Evolutionary conservation across 2,329 filamentous ascomycete genomes (phyloP).

Genomic region (Fusarium miscanthi): DNA sequence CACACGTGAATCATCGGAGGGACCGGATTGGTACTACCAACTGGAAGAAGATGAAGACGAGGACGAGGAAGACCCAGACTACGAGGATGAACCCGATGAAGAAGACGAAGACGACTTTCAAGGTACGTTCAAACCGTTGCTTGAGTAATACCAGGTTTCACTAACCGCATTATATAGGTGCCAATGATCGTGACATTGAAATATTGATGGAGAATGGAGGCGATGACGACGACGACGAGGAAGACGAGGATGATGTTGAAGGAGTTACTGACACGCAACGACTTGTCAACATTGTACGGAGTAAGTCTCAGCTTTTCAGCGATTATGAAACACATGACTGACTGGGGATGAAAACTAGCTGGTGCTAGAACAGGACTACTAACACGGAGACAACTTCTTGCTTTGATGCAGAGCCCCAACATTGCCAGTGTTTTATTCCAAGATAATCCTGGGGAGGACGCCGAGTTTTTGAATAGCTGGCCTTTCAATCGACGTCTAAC

Average conservation of each 20-base stretch:
- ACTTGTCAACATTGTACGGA: conserved; percentile 47
- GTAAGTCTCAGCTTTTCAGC: conserved; percentile 33
- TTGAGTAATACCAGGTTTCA: background rate
- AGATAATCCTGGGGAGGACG: conserved; percentile 53
- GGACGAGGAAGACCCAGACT: conserved; percentile 48
- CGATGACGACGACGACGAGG: conserved; percentile 34
- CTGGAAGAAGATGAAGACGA: conserved; percentile 48
- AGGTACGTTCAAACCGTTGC: conserved; percentile 17
- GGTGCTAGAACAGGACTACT: conserved; percentile 47
- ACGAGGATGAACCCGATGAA: conserved; percentile 45
- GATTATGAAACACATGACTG: background rate
- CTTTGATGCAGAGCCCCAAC: conserved; percentile 54
- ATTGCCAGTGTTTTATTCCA: conserved; percentile 52
- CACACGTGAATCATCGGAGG: conserved; percentile 22
- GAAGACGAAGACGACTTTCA: conserved; percentile 41
- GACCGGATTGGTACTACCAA: conserved; percentile 27
- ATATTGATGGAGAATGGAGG: conserved; percentile 39
- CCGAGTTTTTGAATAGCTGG: conserved; percentile 53
- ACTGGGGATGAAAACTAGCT: conserved; percentile 31
- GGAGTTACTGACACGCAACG: conserved; percentile 47
- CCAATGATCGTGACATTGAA: conserved; percentile 24
- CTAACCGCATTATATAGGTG: conserved; percentile 18
- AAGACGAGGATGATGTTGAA: conserved; percentile 40
- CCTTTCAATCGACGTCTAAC: conserved; percentile 57
- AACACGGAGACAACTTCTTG: conserved; percentile 53